Percentiles rank a stretch among this genome's conserved stretches.
phyloP scores from a whole-genome alignment of 2,329 filamentous ascomycete genomes.

The Venturia effusa region DNA sequence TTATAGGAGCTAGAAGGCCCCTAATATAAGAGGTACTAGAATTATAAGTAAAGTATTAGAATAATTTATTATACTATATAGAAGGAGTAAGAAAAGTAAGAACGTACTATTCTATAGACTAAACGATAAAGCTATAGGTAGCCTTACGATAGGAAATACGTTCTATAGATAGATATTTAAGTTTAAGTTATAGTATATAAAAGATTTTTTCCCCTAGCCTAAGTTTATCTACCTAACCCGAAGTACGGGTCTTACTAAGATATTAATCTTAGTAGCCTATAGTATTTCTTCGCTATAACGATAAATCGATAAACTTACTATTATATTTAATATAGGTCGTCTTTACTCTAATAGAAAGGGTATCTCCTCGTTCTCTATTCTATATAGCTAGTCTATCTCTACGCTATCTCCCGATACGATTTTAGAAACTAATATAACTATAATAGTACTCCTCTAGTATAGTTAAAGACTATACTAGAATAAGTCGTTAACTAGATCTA shows the following conservation, averaged over 20 bases:
- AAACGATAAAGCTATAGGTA: no score
- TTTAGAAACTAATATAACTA: slow-evolving; percentile 86
- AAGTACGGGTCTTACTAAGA: not conserved
- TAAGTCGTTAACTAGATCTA: slow-evolving; percentile 99
- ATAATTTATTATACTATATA: slow-evolving; percentile 50
- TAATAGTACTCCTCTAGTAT: slow-evolving; percentile 62
- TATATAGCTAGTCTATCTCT: slow-evolving; percentile 1
- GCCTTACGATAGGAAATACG: not conserved
- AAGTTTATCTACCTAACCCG: not conserved
- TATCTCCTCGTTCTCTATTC: slow-evolving; percentile 49
- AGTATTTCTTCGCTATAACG: not conserved
- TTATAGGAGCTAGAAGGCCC: slow-evolving; percentile 55
- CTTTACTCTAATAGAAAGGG: slow-evolving; percentile 99
- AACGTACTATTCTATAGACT: not conserved
- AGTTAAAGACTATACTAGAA: slow-evolving; percentile 98
- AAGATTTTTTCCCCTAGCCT: no score
- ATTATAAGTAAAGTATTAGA: slow-evolving; percentile 44
- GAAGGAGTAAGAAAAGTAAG: slow-evolving; percentile 7
- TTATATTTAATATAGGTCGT: slow-evolving; percentile 68
- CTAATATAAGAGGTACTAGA: slow-evolving; percentile 99
- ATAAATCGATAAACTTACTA: not conserved
- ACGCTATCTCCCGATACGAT: slow-evolving; percentile 26
- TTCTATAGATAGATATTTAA: not conserved
- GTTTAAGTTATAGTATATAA: no score
- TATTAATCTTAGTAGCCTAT: not conserved